These are phyloP conservation scores for Beauveria varroae DNA, from an alignment of 2,329 filamentous ascomycete genomes.

Conservation along the genomic window DNA sequence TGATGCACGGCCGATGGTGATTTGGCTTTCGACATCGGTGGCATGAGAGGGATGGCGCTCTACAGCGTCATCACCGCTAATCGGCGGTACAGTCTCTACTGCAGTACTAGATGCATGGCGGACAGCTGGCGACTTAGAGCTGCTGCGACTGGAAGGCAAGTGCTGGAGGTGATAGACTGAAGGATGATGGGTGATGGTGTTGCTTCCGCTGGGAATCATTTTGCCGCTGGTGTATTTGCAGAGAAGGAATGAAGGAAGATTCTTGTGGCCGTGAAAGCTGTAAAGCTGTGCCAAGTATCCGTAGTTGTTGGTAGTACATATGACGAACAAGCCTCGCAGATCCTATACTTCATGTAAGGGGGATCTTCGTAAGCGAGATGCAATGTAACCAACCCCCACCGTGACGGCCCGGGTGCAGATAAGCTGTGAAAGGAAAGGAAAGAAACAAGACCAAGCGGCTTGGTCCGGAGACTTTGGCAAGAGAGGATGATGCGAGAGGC, in stretches of 20 bases:
- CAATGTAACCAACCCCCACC: not conserved
- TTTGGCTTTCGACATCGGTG: conserved; percentile 43
- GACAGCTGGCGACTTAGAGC: conserved; percentile 21
- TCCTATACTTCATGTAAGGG: not conserved
- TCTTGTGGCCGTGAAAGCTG: not conserved
- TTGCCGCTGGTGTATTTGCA: not conserved
- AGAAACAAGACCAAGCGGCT: not conserved
- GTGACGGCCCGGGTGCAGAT: not conserved
- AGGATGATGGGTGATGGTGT: conserved; percentile 36
- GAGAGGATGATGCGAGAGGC: not conserved
- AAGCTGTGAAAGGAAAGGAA: not conserved
- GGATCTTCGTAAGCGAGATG: conserved; percentile 5
- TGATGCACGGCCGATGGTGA: conserved; percentile 26
- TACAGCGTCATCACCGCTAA: conserved; percentile 29
- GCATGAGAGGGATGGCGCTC: conserved; percentile 33
- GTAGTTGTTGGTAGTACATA: not conserved
- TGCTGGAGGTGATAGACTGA: conserved; percentile 36
- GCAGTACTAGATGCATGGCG: conserved; percentile 37
- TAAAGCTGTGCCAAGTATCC: not conserved
- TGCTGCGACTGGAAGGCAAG: conserved; percentile 20
- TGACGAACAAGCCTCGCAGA: not conserved
- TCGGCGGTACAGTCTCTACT: conserved; percentile 30
- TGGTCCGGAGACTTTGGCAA: not conserved
- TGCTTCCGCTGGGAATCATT: conserved; percentile 36
- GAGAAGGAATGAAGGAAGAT: not conserved